A percentile compares a stretch with the other conserved stretches of the same genome.
These are phyloP conservation scores for Cryptococcus floricola DNA, from an alignment of 1,284 basidiomycete species.

Conservation along the genomic window DNA sequence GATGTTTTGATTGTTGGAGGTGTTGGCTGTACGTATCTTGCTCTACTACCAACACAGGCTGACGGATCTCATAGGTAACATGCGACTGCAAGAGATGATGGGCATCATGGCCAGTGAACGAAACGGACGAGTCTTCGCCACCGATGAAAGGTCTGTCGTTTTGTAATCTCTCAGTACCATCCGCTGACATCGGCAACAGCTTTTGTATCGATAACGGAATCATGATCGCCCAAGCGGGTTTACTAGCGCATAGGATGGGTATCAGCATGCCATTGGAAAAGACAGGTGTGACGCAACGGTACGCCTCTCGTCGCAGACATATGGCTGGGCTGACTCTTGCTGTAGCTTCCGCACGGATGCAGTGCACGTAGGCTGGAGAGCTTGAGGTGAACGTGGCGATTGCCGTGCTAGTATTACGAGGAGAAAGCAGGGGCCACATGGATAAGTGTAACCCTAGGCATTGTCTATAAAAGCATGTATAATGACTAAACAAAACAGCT, in stretches of 20 bases:
- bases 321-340: background rate
- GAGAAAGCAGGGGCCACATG: no score
- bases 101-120: constrained; percentile 90
- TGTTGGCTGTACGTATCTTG: constrained; percentile 76
- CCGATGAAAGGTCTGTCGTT: constrained; percentile 76
- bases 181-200: constrained; percentile 50
- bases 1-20: constrained; percentile 98
- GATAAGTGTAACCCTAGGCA: background rate
- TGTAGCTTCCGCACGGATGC: constrained; percentile 84
- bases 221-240: constrained; percentile 98
- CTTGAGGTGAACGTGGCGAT: constrained; percentile 14
- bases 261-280: constrained; percentile 68
- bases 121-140: constrained; percentile 86
- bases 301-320: constrained; percentile 14
- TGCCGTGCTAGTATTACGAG: no score
- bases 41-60: background rate
- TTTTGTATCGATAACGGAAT: constrained; percentile 99
- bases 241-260: constrained; percentile 92
- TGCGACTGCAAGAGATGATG: constrained; percentile 97
- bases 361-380: constrained; percentile 80
- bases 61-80: constrained; percentile 62
- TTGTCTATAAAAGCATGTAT: background rate
- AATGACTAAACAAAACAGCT: background rate
- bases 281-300: constrained; percentile 87
- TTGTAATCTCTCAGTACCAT: background rate